phyloP scores from a whole-genome alignment of 1,284 basidiomycete species.

The Pseudozyma thailandica region DNA sequence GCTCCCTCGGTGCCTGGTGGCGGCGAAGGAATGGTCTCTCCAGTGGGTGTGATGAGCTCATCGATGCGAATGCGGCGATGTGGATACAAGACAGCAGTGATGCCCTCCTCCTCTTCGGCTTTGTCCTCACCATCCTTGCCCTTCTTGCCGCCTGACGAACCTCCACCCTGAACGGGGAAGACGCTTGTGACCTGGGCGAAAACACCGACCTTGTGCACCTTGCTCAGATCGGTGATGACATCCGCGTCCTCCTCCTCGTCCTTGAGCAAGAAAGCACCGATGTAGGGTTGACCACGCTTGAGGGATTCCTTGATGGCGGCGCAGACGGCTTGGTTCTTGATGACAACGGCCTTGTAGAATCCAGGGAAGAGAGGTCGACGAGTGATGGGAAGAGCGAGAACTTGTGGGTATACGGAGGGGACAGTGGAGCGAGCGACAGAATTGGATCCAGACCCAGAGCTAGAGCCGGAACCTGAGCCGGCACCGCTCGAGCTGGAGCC shows the following conservation, averaged over 20 bases:
- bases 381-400: slow-evolving; percentile 94
- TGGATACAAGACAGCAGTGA: slow-evolving; percentile 95
- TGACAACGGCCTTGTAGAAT: slow-evolving; percentile 76
- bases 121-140: slow-evolving; percentile 77
- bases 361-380: slow-evolving; percentile 95
- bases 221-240: slow-evolving; percentile 85
- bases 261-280: slow-evolving; percentile 96
- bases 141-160: slow-evolving; percentile 68
- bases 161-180: slow-evolving; percentile 72
- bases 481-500: background rate
- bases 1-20: slow-evolving; percentile 50
- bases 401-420: slow-evolving; percentile 81
- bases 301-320: slow-evolving; percentile 96
- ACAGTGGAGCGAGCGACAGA: slow-evolving; percentile 59
- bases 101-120: slow-evolving; percentile 77
- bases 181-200: slow-evolving; percentile 98
- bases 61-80: slow-evolving; percentile 92
- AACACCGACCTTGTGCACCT: slow-evolving; percentile 92
- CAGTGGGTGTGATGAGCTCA: slow-evolving; percentile 73
- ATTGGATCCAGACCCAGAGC: slow-evolving; percentile 25
- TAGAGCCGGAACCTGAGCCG: slow-evolving; percentile 12
- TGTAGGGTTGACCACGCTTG: slow-evolving; percentile 94
- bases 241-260: slow-evolving; percentile 93
- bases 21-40: slow-evolving; percentile 47
- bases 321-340: slow-evolving; percentile 79